phyloP scores from a whole-genome alignment of 768 basidiomycete genomes.

The Pleurotus tuber-regium region DNA sequence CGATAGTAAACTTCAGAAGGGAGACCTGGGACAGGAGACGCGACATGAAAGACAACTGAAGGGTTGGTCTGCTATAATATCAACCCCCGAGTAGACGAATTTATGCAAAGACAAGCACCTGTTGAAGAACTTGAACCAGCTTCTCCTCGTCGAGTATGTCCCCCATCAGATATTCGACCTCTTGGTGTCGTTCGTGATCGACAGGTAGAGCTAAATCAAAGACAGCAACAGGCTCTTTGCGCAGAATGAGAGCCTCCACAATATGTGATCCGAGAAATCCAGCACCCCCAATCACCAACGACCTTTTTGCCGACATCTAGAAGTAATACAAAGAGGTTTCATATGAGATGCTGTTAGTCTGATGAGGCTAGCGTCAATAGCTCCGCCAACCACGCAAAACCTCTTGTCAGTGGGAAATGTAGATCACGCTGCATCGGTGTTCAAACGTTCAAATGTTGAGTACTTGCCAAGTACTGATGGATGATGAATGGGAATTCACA shows the following conservation, averaged over 20 bases:
- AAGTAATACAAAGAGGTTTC: too few relatives aligned
- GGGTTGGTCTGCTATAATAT: conserved; percentile 26
- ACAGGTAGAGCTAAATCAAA: conserved; percentile 52
- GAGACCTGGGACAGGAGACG: conserved; percentile 42
- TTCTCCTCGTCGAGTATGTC: conserved; percentile 44
- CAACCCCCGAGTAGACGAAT: conserved; percentile 10
- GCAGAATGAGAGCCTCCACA: conserved; percentile 42
- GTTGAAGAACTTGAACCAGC: conserved; percentile 36
- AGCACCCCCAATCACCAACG: conserved; percentile 55
- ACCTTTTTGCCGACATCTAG: too few relatives aligned
- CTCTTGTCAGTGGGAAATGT: too few relatives aligned
- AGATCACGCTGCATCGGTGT: too few relatives aligned
- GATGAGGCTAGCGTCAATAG: too few relatives aligned
- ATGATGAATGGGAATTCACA: too few relatives aligned
- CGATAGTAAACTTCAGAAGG: conserved; percentile 37
- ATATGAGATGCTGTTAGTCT: too few relatives aligned
- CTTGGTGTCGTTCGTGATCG: conserved; percentile 31
- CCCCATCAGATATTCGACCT: conserved; percentile 40
- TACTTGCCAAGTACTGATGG: too few relatives aligned
- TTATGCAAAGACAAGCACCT: too few relatives aligned
- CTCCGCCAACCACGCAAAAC: too few relatives aligned
- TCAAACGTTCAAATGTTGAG: too few relatives aligned
- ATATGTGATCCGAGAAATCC: conserved; percentile 49
- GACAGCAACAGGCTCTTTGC: conserved; percentile 41
- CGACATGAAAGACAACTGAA: conserved; percentile 53